A percentile compares a stretch with the other conserved stretches of the same genome.
These are phyloP conservation scores for Pseudogymnoascus sp. DNA, from an alignment of 2,329 filamentous ascomycete genomes.

Conservation along the genomic window DNA sequence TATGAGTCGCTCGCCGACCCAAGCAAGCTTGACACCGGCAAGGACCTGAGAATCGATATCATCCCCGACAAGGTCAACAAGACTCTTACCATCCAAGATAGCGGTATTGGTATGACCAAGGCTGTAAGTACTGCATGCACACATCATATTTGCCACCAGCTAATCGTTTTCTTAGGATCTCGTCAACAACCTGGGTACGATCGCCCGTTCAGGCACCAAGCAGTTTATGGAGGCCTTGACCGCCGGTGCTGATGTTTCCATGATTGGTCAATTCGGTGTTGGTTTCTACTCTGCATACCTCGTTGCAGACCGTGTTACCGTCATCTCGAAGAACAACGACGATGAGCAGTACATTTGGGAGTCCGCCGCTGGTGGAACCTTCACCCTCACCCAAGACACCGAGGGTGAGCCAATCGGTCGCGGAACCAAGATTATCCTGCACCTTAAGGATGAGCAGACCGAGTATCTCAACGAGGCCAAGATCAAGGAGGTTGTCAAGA, in stretches of 20 bases:
- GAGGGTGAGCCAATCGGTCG: slow-evolving; percentile 86
- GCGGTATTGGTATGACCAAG: slow-evolving; percentile 99
- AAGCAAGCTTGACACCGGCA: slow-evolving; percentile 91
- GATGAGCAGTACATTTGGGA: slow-evolving; percentile 99
- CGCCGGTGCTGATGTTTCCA: slow-evolving; percentile 97
- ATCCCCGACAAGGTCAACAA: slow-evolving; percentile 96
- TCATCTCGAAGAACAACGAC: slow-evolving; percentile 98
- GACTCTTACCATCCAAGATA: slow-evolving; percentile 94
- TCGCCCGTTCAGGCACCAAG: slow-evolving; percentile 98
- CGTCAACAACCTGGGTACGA: slow-evolving; percentile 99
- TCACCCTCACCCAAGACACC: slow-evolving; percentile 84
- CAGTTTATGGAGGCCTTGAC: slow-evolving; percentile 99
- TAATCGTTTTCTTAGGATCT: slow-evolving; percentile 60
- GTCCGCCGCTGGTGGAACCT: slow-evolving; percentile 93
- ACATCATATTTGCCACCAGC: slow-evolving; percentile 16
- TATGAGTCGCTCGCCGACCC: slow-evolving; percentile 97
- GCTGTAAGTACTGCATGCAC: slow-evolving; percentile 59
- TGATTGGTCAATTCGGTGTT: slow-evolving; percentile 99
- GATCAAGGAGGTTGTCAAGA: slow-evolving; percentile 99
- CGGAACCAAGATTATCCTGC: slow-evolving; percentile 95
- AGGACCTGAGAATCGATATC: slow-evolving; percentile 98
- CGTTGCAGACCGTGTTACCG: slow-evolving; percentile 90
- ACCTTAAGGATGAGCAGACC: slow-evolving; percentile 98
- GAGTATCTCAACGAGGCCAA: slow-evolving; percentile 98
- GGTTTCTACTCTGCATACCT: slow-evolving; percentile 99